These are phyloP conservation scores for Tympanopsis confertula DNA, from an alignment of 2,329 filamentous ascomycete species.

Conservation along the genomic window DNA sequence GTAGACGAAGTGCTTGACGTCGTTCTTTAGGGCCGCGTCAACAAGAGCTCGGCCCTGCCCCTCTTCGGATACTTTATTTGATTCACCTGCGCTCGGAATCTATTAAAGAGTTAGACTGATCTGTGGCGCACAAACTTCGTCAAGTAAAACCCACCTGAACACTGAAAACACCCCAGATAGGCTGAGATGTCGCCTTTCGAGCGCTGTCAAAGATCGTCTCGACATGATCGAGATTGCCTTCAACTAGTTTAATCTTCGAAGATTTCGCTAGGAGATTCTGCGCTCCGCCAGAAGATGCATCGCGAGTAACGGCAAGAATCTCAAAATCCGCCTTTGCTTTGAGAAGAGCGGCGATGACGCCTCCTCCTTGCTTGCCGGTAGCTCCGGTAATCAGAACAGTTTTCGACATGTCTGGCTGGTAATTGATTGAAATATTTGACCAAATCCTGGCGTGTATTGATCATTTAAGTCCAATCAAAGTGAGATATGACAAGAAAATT, in stretches of 20 bases:
- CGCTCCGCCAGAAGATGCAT: constrained; percentile 31
- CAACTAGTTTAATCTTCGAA: constrained; percentile 34
- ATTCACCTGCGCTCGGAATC: constrained; percentile 12
- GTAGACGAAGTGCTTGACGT: constrained; percentile 51
- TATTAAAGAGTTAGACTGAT: too few relatives aligned
- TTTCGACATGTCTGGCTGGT: constrained; percentile 18
- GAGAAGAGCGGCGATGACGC: constrained; percentile 28
- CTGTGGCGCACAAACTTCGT: too few relatives aligned
- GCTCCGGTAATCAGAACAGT: constrained; percentile 30
- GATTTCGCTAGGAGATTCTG: constrained; percentile 29
- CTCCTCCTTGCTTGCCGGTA: constrained; percentile 34
- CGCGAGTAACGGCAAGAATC: constrained; percentile 48
- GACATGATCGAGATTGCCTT: constrained; percentile 43
- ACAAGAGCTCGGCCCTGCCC: constrained; percentile 45
- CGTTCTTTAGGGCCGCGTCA: constrained; percentile 38
- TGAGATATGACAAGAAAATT: too few relatives aligned
- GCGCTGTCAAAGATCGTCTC: constrained; percentile 33
- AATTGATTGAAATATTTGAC: too few relatives aligned
- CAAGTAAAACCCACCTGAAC: constrained; percentile 33
- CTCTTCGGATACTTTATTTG: constrained; percentile 22
- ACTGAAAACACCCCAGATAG: constrained; percentile 49
- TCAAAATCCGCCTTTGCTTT: constrained; percentile 17
- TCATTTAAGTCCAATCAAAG: too few relatives aligned
- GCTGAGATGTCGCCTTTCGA: constrained; percentile 7
- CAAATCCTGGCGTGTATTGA: too few relatives aligned